These are phyloP conservation scores for Naganishia onofrii DNA, from an alignment of 768 basidiomycete species.

Conservation along the genomic window DNA sequence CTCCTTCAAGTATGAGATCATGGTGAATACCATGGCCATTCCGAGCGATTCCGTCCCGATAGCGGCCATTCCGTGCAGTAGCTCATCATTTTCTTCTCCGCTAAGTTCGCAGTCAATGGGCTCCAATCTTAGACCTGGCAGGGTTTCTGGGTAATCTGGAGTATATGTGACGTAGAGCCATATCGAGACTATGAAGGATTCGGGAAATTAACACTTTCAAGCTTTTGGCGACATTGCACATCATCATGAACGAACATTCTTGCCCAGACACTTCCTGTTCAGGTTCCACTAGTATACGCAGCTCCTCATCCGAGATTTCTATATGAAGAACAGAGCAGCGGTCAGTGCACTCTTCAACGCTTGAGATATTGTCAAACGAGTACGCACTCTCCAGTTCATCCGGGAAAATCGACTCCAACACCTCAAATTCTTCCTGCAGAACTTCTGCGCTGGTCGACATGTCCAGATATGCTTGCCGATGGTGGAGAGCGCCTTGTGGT, in stretches of 20 bases:
- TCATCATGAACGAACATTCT: conserved; percentile 55
- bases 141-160: conserved; percentile 74
- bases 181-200: conserved; percentile 62
- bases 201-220: neutral
- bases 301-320: conserved; percentile 80
- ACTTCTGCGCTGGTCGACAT: conserved; percentile 43
- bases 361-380: conserved; percentile 22
- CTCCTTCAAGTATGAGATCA: conserved; percentile 81
- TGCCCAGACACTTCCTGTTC: conserved; percentile 69
- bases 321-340: conserved; percentile 52
- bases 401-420: conserved; percentile 93
- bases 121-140: conserved; percentile 71
- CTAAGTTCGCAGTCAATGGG: conserved; percentile 62
- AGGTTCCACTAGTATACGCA: conserved; percentile 82
- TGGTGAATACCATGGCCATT: conserved; percentile 97
- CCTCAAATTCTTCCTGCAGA: conserved; percentile 87
- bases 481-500: conserved; percentile 1
- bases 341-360: neutral
- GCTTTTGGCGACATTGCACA: neutral
- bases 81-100: conserved; percentile 59
- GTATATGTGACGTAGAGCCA: conserved; percentile 72
- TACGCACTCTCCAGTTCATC: conserved; percentile 85
- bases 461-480: neutral
- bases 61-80: conserved; percentile 57
- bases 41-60: conserved; percentile 50